Base-by-base conservation (phyloP, 2,329 filamentous ascomycete genomes). In the Botrytis fabae region DNA sequence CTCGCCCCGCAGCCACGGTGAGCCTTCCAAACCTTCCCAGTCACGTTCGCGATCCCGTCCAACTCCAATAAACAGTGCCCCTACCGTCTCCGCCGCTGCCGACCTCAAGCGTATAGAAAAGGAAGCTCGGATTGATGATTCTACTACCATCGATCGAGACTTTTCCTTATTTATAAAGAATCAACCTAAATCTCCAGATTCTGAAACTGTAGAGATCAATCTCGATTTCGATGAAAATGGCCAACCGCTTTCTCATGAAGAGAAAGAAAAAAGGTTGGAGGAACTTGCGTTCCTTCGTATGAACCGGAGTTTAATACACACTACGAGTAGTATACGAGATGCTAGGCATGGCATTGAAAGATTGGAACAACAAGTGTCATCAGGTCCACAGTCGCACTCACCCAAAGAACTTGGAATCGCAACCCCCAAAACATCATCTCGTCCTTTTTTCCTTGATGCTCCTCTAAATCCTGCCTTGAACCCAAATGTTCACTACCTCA, bases 301-400 rank as follows among this genome's bases (percentile, higher is more conserved):
- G 84, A 85, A 82, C 77, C 86, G 85, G 75, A 82, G 84, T 0
- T 81, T 90, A n/a, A 82, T 83, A 73, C 85, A 85, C 25, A 86
- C 85, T 5, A 81, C 89, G 8, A 80, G 83, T 44, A 84, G 85
- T 32, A 88, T 90, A 46, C 86, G 84, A 59, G 86, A 84, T 22
- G 86, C 87, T 32, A 88, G 87, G 75, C 84, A 85, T 70, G 88
- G 88, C 18, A 90, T 91, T 69, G 87, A 89, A 77, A 84, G 87
- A 16, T 82, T 90, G 10, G 86, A 89, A 77, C 84, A 85, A 74
- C 84, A 85, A 73, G 83, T 90, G 28, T 82, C 73, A 38, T 73
- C 73, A 28, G 66, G 48, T 16, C 83, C 84, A 60, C 78, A 79
- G 4, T 35, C 40, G 12, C 57, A 40, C 28, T 63, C 62, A 4